Conservation (phyloP, 2,329 filamentous ascomycete species). For the Penicillium hesseltinei region DNA sequence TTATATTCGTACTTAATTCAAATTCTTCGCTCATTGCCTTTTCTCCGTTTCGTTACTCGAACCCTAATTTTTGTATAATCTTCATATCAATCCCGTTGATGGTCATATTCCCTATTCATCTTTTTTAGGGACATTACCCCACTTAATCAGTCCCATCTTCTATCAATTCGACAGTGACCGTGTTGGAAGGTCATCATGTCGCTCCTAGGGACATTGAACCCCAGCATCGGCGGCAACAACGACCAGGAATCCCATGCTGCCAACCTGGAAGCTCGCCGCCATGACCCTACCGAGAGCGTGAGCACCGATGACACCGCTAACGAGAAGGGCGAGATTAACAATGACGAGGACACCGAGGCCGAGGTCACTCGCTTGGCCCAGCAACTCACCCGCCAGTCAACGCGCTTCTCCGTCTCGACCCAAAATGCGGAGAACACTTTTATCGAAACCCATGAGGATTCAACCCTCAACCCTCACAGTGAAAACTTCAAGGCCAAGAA, state of each 20-base stretch:
- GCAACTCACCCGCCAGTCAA: conserved; percentile 38
- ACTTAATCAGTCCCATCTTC: not conserved
- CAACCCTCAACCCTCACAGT: conserved; percentile 46
- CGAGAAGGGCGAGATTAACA: conserved; percentile 23
- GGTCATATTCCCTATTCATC: not conserved
- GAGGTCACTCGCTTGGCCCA: conserved; percentile 36
- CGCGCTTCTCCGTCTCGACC: conserved; percentile 25
- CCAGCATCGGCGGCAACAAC: conserved; percentile 22
- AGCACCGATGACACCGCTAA: conserved; percentile 29
- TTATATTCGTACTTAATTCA: not conserved
- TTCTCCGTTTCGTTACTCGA: not conserved
- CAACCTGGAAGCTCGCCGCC: conserved; percentile 15
- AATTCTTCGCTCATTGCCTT: not conserved
- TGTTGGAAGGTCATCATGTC: conserved; percentile 30
- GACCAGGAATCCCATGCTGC: not conserved
- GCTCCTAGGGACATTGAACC: conserved; percentile 35
- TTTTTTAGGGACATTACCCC: not conserved
- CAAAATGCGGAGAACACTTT: conserved; percentile 36
- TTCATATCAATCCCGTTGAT: not conserved
- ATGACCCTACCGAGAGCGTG: conserved; percentile 24
- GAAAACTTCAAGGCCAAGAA: conserved; percentile 46
- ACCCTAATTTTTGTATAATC: not conserved
- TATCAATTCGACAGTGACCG: not conserved
- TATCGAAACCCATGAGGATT: conserved; percentile 32
- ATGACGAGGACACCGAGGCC: conserved; percentile 29